Percentiles rank a stretch among this genome's conserved stretches.
phyloP scores from a whole-genome alignment of 495 filamentous ascomycete species.

The Oidiodendron maius region DNA sequence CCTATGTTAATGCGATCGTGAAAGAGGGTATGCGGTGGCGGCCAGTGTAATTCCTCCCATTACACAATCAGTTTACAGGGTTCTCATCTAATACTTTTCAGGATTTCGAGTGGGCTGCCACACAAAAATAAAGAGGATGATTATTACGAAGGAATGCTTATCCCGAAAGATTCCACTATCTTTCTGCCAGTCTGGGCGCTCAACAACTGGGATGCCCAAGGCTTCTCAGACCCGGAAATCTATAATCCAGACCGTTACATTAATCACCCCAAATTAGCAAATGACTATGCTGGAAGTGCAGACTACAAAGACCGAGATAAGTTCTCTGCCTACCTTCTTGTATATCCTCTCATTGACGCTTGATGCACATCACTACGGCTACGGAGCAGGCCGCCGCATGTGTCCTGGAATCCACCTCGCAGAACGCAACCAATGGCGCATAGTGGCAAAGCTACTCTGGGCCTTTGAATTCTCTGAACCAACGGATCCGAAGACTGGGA shows the following conservation, averaged over 20 bases:
- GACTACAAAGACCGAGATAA: conserved; percentile 39
- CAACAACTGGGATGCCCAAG: conserved; percentile 24
- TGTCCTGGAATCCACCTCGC: conserved; percentile 54
- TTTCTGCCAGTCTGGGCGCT: conserved; percentile 35
- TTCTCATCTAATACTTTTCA: too few species aligned
- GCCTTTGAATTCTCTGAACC: too few species aligned
- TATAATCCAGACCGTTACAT: conserved; percentile 37
- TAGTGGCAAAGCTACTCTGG: conserved; percentile 42
- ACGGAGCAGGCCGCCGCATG: conserved; percentile 48
- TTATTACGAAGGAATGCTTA: conserved; percentile 32
- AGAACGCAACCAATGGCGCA: conserved; percentile 43
- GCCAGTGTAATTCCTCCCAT: too few species aligned
- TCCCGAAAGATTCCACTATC: conserved; percentile 36
- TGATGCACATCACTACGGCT: conserved; percentile 19
- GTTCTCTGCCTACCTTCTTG: conserved; percentile 28
- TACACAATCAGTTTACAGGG: too few species aligned
- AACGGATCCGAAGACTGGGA: too few species aligned
- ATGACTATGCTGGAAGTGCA: conserved; percentile 19
- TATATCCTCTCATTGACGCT: not conserved
- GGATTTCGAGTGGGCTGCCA: too few species aligned
- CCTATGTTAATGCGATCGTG: conserved; percentile 43
- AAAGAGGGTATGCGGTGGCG: conserved; percentile 59
- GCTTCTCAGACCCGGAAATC: conserved; percentile 29
- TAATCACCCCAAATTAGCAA: conserved; percentile 28
- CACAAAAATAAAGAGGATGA: too few species aligned